These are phyloP conservation scores for Cynara cardunculus DNA, from an alignment of 129 eudicot genomes.

Conservation along the genomic window DNA sequence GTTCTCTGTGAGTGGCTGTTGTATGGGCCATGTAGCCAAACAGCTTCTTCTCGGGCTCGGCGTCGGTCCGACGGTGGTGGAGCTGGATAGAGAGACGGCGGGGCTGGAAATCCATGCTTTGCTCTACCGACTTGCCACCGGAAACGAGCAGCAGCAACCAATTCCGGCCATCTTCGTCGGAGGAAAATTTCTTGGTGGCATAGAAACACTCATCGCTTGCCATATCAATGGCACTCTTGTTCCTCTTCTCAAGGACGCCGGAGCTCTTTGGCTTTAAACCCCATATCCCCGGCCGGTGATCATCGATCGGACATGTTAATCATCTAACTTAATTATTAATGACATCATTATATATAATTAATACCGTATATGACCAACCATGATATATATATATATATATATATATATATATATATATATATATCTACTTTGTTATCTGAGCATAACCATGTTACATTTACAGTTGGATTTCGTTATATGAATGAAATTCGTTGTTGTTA, in stretches of 20 bases:
- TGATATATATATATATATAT: not conserved
- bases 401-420: too few relatives aligned
- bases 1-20: constrained; percentile 65
- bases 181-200: constrained; percentile 80
- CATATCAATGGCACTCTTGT: constrained; percentile 86
- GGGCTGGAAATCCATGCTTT: constrained; percentile 56
- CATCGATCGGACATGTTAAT: not conserved
- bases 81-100: constrained; percentile 50
- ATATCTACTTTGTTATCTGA: too few relatives aligned
- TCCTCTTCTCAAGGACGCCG: constrained; percentile 92
- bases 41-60: constrained; percentile 82
- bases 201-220: constrained; percentile 75
- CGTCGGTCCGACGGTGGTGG: constrained; percentile 69
- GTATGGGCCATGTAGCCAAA: constrained; percentile 94
- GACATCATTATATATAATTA: not conserved
- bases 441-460: too few relatives aligned
- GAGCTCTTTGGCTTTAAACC: constrained; percentile 93
- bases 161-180: constrained; percentile 84
- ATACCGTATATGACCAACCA: not conserved
- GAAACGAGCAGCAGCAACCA: constrained; percentile 31
- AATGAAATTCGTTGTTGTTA: not conserved
- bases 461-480: not conserved
- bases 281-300: not conserved
- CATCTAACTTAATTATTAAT: constrained; percentile 7
- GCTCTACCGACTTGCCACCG: constrained; percentile 45